Percentiles rank a stretch among this genome's conserved stretches.
Conservation (phyloP, 768 basidiomycete species). For the Trametopsis cervina region DNA sequence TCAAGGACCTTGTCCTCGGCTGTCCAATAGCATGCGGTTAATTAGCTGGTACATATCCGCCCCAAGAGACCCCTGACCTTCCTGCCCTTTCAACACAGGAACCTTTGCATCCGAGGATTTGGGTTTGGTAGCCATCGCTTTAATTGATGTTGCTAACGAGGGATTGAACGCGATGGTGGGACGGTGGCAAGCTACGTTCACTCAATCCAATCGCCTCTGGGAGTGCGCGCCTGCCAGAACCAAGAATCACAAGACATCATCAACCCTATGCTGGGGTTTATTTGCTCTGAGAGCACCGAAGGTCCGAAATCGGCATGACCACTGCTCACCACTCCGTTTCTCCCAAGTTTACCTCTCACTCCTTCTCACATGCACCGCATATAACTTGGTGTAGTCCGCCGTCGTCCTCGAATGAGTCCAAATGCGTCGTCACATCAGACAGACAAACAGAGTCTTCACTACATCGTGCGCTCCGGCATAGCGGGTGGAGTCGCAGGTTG, state of each 20-base stretch:
- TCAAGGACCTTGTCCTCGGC: constrained; percentile 73
- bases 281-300: too few relatives aligned
- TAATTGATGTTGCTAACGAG: neutral
- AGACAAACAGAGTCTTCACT: constrained; percentile 23
- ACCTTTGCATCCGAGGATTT: constrained; percentile 26
- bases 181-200: neutral
- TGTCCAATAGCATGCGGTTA: constrained; percentile 23
- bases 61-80: too few relatives aligned
- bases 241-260: neutral
- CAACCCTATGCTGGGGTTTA: too few relatives aligned
- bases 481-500: constrained; percentile 94
- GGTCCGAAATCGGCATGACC: neutral
- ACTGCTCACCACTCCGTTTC: neutral
- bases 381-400: too few relatives aligned
- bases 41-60: too few relatives aligned
- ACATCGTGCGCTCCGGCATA: constrained; percentile 65
- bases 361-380: constrained; percentile 10
- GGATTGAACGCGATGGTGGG: neutral
- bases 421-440: constrained; percentile 31
- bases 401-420: constrained; percentile 46
- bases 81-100: constrained; percentile 62
- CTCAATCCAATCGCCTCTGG: too few relatives aligned
- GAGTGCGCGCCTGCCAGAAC: too few relatives aligned
- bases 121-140: constrained; percentile 17
- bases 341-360: constrained; percentile 1